These are phyloP conservation scores for Eutrema salsugineum DNA, from an alignment of 441 rosid genomes.

Conservation along the genomic window DNA sequence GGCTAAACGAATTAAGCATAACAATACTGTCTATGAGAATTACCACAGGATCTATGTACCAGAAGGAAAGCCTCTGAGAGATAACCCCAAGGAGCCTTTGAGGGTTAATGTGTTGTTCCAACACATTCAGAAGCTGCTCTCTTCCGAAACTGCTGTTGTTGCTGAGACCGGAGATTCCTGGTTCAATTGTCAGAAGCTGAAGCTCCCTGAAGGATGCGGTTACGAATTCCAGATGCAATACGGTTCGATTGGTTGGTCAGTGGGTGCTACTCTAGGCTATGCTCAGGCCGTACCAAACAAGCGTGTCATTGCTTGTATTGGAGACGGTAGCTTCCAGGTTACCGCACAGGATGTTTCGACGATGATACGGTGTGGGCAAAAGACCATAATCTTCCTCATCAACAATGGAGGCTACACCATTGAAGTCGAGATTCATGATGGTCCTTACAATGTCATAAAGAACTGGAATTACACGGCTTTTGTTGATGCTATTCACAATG, in stretches of 20 bases:
- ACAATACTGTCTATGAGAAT: constrained; percentile 67
- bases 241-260: constrained; percentile 82
- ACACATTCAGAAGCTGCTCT: constrained; percentile 59
- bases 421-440: constrained; percentile 80
- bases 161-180: constrained; percentile 84
- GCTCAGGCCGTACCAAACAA: constrained; percentile 66
- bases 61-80: constrained; percentile 60
- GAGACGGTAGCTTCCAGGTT: constrained; percentile 82
- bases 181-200: constrained; percentile 81
- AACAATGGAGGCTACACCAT: constrained; percentile 85
- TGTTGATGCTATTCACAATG: constrained; percentile 68
- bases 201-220: constrained; percentile 73
- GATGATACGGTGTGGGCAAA: constrained; percentile 58
- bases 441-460: constrained; percentile 82
- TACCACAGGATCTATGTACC: constrained; percentile 80
- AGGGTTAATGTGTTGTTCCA: constrained; percentile 53
- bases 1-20: constrained; percentile 52
- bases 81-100: constrained; percentile 55
- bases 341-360: constrained; percentile 74
- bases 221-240: constrained; percentile 85
- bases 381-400: constrained; percentile 58
- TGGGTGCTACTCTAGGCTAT: constrained; percentile 72
- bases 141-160: constrained; percentile 58
- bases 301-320: constrained; percentile 72
- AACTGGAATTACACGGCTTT: constrained; percentile 79